phyloP scores from a whole-genome alignment of 1,139 yeast genomes.

The Nadsonia commutata region DNA sequence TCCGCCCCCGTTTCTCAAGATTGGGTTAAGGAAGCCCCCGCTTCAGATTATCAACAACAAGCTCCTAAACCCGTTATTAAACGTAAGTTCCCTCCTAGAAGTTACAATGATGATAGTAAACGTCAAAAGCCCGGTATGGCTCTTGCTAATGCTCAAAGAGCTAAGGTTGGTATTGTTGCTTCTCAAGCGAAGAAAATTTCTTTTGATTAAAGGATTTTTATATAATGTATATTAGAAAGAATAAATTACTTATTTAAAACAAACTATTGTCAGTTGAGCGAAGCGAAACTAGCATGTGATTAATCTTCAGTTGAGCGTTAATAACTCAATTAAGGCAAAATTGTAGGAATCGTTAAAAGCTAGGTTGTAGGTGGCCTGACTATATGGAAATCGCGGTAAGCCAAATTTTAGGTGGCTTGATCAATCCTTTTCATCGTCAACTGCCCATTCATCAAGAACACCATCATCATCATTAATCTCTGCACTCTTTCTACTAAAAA shows the following conservation, averaged over 20 bases:
- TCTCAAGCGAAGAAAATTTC: slow-evolving; percentile 81
- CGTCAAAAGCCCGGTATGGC: slow-evolving; percentile 62
- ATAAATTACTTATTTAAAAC: no score
- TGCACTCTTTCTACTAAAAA: background rate
- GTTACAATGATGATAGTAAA: background rate
- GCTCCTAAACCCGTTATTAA: slow-evolving; percentile 11
- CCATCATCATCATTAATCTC: background rate
- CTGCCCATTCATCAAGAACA: background rate
- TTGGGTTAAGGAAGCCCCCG: slow-evolving; percentile 4
- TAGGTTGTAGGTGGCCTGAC: no score
- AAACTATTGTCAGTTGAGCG: no score
- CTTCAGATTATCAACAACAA: slow-evolving; percentile 1
- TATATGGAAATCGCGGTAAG: no score
- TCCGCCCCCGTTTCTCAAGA: background rate
- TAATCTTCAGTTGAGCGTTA: no score
- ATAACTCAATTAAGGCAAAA: no score
- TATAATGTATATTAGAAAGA: background rate
- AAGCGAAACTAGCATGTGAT: no score
- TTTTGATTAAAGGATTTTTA: slow-evolving; percentile 28
- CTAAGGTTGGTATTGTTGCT: slow-evolving; percentile 75
- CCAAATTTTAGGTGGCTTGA: no score
- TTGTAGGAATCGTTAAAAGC: no score
- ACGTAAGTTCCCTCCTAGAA: slow-evolving; percentile 24
- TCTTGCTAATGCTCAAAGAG: slow-evolving; percentile 79
- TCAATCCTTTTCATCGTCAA: no score